Evolutionary conservation across 257 asterid species (phyloP).

Genomic region (Osmanthus fragrans): DNA sequence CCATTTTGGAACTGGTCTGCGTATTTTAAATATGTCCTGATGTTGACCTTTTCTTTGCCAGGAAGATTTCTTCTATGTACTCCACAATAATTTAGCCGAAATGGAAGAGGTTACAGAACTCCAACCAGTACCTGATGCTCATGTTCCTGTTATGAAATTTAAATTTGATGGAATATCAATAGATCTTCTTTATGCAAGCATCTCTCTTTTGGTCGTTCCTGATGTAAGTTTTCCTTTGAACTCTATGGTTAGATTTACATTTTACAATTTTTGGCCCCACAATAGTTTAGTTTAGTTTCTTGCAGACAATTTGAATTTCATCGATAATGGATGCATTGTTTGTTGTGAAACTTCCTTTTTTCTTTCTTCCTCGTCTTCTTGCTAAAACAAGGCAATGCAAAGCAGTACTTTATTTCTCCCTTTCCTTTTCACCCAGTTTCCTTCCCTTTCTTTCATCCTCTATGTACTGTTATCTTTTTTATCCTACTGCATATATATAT

Average conservation of each 20-base stretch:
- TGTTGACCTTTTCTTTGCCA: constrained; percentile 26
- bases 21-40: constrained; percentile 12
- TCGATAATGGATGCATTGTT: background rate
- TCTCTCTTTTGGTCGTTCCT: constrained; percentile 80
- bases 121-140: constrained; percentile 98
- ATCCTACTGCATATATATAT: background rate
- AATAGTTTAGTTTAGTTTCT: background rate
- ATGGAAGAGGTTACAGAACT: constrained; percentile 85
- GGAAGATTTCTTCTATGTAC: constrained; percentile 81
- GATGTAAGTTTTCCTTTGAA: constrained; percentile 55
- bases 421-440: background rate
- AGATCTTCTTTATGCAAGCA: constrained; percentile 94
- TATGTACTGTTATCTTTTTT: background rate
- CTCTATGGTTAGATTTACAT: background rate
- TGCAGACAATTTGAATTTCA: background rate
- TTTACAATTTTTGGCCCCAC: background rate
- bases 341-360: background rate
- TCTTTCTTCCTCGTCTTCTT: background rate
- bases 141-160: constrained; percentile 94
- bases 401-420: background rate
- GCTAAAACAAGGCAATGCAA: background rate
- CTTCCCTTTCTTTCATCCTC: background rate
- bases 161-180: constrained; percentile 94
- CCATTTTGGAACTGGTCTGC: constrained; percentile 5
- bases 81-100: constrained; percentile 71